phyloP scores from a whole-genome alignment of 2,329 filamentous ascomycete genomes.

The Neurospora sp. region DNA sequence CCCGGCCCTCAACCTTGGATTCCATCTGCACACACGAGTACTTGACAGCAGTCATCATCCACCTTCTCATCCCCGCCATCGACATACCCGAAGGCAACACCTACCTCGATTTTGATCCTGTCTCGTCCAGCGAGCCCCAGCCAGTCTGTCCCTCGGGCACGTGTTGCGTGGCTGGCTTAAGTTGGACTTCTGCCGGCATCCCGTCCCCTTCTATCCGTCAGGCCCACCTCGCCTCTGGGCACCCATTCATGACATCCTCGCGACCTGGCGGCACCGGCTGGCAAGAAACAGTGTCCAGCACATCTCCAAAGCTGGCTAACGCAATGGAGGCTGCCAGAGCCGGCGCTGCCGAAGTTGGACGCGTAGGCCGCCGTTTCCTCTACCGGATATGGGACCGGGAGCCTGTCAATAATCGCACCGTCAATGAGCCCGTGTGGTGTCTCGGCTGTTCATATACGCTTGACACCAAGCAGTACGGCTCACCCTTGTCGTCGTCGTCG shows the following conservation, averaged over 20 bases:
- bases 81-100: not conserved
- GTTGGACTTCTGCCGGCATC: not conserved
- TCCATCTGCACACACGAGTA: not conserved
- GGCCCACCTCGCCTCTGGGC: not conserved
- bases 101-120: not conserved
- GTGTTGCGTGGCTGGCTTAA: not conserved
- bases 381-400: slow-evolving; percentile 90
- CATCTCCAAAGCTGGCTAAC: slow-evolving; percentile 17
- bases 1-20: not conserved
- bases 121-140: not conserved
- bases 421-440: slow-evolving; percentile 73
- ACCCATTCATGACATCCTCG: slow-evolving; percentile 10
- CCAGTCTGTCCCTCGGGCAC: not conserved
- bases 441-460: slow-evolving; percentile 49
- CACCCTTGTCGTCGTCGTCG: slow-evolving; percentile 3
- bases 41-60: not conserved
- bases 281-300: slow-evolving; percentile 16
- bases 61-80: not conserved
- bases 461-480: slow-evolving; percentile 15
- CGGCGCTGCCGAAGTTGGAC: slow-evolving; percentile 44
- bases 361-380: slow-evolving; percentile 69
- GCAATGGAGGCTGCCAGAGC: slow-evolving; percentile 31
- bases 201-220: not conserved
- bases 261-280: slow-evolving; percentile 14
- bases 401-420: slow-evolving; percentile 64